Conservation (phyloP, 1,139 yeast species). For the Lodderomyces jiufengensis region DNA sequence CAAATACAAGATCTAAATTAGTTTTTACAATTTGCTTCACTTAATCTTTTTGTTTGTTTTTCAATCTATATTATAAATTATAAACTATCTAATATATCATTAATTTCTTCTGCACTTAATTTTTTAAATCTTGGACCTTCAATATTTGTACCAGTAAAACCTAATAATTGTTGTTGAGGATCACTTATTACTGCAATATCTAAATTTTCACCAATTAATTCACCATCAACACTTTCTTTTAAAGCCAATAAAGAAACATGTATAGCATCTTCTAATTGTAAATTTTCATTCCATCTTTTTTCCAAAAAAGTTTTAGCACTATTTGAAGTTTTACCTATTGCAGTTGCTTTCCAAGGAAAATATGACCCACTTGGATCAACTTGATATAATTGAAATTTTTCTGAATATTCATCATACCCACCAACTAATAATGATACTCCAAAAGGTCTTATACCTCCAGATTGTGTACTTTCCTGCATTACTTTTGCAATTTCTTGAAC, state of each 20-base stretch:
- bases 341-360: slow-evolving; percentile 99
- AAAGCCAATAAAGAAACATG: slow-evolving; percentile 92
- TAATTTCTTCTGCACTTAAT: slow-evolving; percentile 84
- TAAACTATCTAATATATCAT: slow-evolving; percentile 83
- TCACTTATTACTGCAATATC: slow-evolving; percentile 88
- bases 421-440: slow-evolving; percentile 95
- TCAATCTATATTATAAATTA: no score
- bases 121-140: slow-evolving; percentile 87
- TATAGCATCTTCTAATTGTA: slow-evolving; percentile 96
- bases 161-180: slow-evolving; percentile 76
- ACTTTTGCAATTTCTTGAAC: slow-evolving; percentile 94
- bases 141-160: slow-evolving; percentile 78
- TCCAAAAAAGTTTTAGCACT: slow-evolving; percentile 96
- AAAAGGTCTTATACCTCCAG: slow-evolving; percentile 97
- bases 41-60: no score
- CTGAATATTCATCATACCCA: slow-evolving; percentile 80
- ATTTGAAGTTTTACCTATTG: slow-evolving; percentile 92
- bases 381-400: slow-evolving; percentile 81
- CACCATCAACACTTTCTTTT: slow-evolving; percentile 97
- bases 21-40: no score
- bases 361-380: slow-evolving; percentile 98
- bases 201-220: slow-evolving; percentile 92
- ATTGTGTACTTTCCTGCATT: slow-evolving; percentile 98
- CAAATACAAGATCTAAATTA: no score
- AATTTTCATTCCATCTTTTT: slow-evolving; percentile 95